phyloP scores from a whole-genome alignment of 2,329 filamentous ascomycete species.

The Penicillium rolfsii region DNA sequence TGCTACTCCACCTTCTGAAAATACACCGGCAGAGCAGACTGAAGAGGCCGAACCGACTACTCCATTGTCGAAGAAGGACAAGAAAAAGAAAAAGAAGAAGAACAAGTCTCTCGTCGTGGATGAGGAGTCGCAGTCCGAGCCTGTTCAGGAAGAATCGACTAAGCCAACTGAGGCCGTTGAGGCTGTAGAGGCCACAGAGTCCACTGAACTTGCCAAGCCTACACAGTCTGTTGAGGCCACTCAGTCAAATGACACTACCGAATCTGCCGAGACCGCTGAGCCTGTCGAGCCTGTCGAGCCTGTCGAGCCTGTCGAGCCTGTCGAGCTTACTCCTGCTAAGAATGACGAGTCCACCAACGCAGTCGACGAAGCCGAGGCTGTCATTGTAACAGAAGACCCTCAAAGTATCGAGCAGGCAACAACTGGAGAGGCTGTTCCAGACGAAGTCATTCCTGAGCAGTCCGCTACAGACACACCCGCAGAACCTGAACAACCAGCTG shows the following conservation, averaged over 20 bases:
- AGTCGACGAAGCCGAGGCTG: not conserved
- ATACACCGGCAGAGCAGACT: not conserved
- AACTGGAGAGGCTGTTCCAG: slow-evolving; percentile 8
- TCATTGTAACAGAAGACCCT: slow-evolving; percentile 9
- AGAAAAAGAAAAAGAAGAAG: slow-evolving; percentile 31
- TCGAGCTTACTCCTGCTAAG: not conserved
- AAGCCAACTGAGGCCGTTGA: not conserved
- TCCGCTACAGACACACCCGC: slow-evolving; percentile 8
- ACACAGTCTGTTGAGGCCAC: slow-evolving; percentile 6
- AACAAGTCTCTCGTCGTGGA: slow-evolving; percentile 20
- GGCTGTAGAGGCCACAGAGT: slow-evolving; percentile 4
- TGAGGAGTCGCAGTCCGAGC: slow-evolving; percentile 12
- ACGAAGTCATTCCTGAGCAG: slow-evolving; percentile 3
- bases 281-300: not conserved
- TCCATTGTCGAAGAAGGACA: slow-evolving; percentile 23
- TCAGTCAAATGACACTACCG: not conserved
- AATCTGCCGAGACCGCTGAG: not conserved
- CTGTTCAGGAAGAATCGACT: slow-evolving; percentile 7
- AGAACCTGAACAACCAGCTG: slow-evolving; percentile 7
- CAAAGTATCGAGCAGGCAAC: not conserved
- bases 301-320: not conserved
- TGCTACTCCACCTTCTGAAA: not conserved
- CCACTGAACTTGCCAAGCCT: not conserved
- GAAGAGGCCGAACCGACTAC: slow-evolving; percentile 7
- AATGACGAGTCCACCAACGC: not conserved